phyloP scores from a whole-genome alignment of 352 stramenopile genomes.

The Phytopythium oedochilum region DNA sequence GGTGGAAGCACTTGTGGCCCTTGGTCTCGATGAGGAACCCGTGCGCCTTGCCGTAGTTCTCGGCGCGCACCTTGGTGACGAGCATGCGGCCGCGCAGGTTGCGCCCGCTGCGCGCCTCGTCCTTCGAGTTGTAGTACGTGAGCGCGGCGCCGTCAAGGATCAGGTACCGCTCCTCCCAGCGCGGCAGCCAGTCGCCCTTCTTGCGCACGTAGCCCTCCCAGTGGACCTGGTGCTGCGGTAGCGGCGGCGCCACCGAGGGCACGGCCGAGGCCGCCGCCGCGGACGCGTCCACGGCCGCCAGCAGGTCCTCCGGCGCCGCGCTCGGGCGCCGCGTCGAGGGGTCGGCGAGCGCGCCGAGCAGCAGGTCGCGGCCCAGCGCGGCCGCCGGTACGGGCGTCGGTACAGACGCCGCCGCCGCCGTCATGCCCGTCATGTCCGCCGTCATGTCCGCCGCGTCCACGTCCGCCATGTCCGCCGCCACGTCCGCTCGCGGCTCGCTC shows the following conservation, averaged over 20 bases:
- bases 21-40: constrained; percentile 86
- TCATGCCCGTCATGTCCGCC: too few relatives aligned
- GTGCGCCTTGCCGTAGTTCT: constrained; percentile 88
- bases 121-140: constrained; percentile 87
- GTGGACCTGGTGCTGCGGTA: constrained; percentile 66
- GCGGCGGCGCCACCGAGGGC: constrained; percentile 18
- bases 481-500: too few relatives aligned
- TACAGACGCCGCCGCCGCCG: too few relatives aligned
- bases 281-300: constrained; percentile 5
- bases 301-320: constrained; percentile 1
- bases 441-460: too few relatives aligned
- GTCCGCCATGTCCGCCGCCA: too few relatives aligned
- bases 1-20: constrained; percentile 85
- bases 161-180: constrained; percentile 88
- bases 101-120: constrained; percentile 73
- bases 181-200: constrained; percentile 88
- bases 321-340: constrained; percentile 7
- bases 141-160: constrained; percentile 78
- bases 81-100: constrained; percentile 84
- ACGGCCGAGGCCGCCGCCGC: constrained; percentile 15
- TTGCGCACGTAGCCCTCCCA: constrained; percentile 89
- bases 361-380: constrained; percentile 37
- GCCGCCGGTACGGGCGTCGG: constrained; percentile 7
- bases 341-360: constrained; percentile 29
- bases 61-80: constrained; percentile 67